Base-by-base conservation (phyloP, 1,284 basidiomycete species). In the Cutaneotrichosporon arboriforme region DNA sequence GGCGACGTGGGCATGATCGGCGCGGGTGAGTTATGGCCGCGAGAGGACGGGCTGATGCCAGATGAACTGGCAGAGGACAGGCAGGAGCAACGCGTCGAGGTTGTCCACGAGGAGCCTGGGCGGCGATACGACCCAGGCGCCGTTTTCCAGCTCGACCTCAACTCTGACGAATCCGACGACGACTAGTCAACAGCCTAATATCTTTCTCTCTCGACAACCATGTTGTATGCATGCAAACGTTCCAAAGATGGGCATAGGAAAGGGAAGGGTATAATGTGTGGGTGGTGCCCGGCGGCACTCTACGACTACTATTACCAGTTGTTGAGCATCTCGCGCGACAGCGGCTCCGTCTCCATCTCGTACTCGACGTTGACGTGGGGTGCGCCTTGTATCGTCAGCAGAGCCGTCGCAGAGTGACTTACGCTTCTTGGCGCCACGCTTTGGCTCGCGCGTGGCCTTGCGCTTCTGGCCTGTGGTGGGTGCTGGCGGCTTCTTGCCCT, bases 281-380 rank as follows among this genome's bases (percentile, higher is more conserved):
- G 12, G 21, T 10, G 37, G 26, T 31, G 26, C 26, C 26, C 5
- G 5, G 26, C 26, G 26, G 26, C 26, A 31, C 7, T 31, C 26
- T 31, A 31, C 26, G 10, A 22, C 57, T 72, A 78, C 77, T 76
- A 22, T 58, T 72, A 78, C 77, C 76, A 78, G 56, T 76, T 73
- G 59, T 70, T 69, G 54, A 78, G 56, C 68, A 75, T 73, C 62
- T 77, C 77, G 59, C 76, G 73, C 34, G 77, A 76, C 46, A 80
- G 70, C n/a, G 79, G 79, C 74, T 90, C 90, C 68, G 88, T 81
- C 75, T 91, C 90, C 76, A 88, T 81, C 77, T 96, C 93, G 83
- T 96, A 94, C 76, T 97, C 93, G 73, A 97, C 86, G 72, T 94
- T 89, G 72, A 97, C 85, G 61, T 85, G 81, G 8, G 26, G 26